Conservation (phyloP, 495 filamentous ascomycete species). For the Oidiodendron maius region DNA sequence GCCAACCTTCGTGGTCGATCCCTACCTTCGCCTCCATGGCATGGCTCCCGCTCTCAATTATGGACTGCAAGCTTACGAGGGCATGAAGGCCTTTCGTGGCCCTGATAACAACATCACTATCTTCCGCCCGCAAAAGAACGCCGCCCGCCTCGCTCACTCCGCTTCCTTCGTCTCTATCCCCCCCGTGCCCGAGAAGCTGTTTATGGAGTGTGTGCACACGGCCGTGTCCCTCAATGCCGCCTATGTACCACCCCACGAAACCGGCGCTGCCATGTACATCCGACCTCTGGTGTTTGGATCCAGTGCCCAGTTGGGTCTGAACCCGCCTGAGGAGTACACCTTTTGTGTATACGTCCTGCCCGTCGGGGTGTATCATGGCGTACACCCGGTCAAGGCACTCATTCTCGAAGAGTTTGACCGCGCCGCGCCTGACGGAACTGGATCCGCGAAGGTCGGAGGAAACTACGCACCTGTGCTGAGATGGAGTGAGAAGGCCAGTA, state of each 20-base stretch:
- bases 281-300: slow-evolving; percentile 82
- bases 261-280: slow-evolving; percentile 83
- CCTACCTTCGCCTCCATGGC: slow-evolving; percentile 77
- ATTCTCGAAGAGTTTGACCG: slow-evolving; percentile 76
- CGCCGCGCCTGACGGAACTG: slow-evolving; percentile 67
- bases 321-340: slow-evolving; percentile 81
- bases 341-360: slow-evolving; percentile 82
- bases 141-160: slow-evolving; percentile 70
- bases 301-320: slow-evolving; percentile 72
- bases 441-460: slow-evolving; percentile 68
- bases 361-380: slow-evolving; percentile 84
- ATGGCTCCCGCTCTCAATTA: slow-evolving; percentile 91
- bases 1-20: slow-evolving; percentile 67
- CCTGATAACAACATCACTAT: slow-evolving; percentile 60
- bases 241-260: slow-evolving; percentile 78
- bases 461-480: slow-evolving; percentile 80
- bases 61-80: slow-evolving; percentile 90
- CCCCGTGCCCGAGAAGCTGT: slow-evolving; percentile 62
- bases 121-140: slow-evolving; percentile 79
- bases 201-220: slow-evolving; percentile 65
- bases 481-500: slow-evolving; percentile 68
- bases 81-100: slow-evolving; percentile 83
- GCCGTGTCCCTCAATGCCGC: slow-evolving; percentile 83
- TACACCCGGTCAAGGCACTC: slow-evolving; percentile 70
- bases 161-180: slow-evolving; percentile 77